A percentile compares a stretch with the other conserved stretches of the same genome.
Conservation (phyloP, 2,329 filamentous ascomycete genomes). For the Colletotrichum lindemuthianum region DNA sequence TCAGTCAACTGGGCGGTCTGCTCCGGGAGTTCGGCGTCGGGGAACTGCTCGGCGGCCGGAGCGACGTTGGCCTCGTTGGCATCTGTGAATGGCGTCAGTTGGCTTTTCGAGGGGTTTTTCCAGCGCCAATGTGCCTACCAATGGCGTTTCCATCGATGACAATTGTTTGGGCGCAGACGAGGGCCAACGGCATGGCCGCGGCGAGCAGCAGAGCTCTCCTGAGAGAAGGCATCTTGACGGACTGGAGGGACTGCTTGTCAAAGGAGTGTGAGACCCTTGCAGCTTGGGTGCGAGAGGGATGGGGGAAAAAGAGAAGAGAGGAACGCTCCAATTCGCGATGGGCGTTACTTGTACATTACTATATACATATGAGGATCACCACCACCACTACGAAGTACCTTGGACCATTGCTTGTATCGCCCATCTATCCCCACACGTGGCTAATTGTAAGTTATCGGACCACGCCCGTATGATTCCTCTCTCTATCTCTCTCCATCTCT, state of each 20-base stretch:
- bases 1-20: slow-evolving; percentile 48
- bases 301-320: not conserved
- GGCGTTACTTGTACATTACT: not conserved
- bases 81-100: not conserved
- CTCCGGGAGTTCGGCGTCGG: slow-evolving; percentile 23
- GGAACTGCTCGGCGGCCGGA: slow-evolving; percentile 36
- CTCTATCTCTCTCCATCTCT: not conserved
- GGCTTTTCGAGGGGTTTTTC: not conserved
- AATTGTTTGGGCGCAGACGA: slow-evolving; percentile 40
- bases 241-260: slow-evolving; percentile 11
- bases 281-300: slow-evolving; percentile 18
- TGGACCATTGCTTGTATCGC: not conserved
- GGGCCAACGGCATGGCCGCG: slow-evolving; percentile 19
- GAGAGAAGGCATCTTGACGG: slow-evolving; percentile 26
- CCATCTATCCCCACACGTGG: slow-evolving; percentile 5
- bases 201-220: slow-evolving; percentile 20
- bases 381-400: not conserved
- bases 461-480: slow-evolving; percentile 12
- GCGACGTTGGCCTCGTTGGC: slow-evolving; percentile 37
- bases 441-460: slow-evolving; percentile 15
- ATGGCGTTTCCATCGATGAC: slow-evolving; percentile 38
- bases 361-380: slow-evolving; percentile 21
- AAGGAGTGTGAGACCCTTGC: slow-evolving; percentile 12
- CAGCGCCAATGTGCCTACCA: slow-evolving; percentile 31
- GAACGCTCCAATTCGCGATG: not conserved